A percentile compares a stretch with the other conserved stretches of the same genome.
Evolutionary conservation across 2,329 filamentous ascomycete species (phyloP).

Genomic region (Hymenoscyphus fructigenus): DNA sequence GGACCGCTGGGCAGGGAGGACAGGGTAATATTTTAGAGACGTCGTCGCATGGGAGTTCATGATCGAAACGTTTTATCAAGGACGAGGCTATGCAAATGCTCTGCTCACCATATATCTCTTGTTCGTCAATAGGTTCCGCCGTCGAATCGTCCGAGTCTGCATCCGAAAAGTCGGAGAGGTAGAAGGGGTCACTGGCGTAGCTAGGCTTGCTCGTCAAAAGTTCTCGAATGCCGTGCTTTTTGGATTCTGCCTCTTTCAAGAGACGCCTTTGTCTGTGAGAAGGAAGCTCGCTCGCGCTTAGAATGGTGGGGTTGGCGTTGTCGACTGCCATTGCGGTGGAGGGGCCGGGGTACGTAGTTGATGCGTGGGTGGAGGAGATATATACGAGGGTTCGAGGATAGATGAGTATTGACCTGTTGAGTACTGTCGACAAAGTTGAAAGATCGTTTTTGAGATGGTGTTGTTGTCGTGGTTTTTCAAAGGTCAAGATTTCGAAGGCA

Average conservation of each 20-base stretch:
- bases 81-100: no score
- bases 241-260: conserved; percentile 43
- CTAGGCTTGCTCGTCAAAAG: conserved; percentile 31
- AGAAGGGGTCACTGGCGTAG: conserved; percentile 38
- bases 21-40: background rate
- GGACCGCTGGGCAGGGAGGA: background rate
- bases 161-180: conserved; percentile 35
- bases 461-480: background rate
- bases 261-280: conserved; percentile 64
- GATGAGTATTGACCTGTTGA: background rate
- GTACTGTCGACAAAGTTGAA: background rate
- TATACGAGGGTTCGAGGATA: background rate
- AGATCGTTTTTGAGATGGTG: background rate
- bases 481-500: background rate
- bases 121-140: conserved; percentile 87
- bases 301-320: conserved; percentile 91
- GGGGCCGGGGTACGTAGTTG: conserved; percentile 8
- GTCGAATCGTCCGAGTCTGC: conserved; percentile 52
- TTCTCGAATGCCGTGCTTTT: conserved; percentile 30
- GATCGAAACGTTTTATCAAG: no score
- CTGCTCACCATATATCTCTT: conserved; percentile 84
- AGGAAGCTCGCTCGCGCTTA: conserved; percentile 84
- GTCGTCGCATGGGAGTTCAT: no score
- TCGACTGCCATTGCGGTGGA: conserved; percentile 41
- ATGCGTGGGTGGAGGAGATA: background rate